A percentile compares a stretch with the other conserved stretches of the same genome.
These are phyloP conservation scores for Solanum pinnatisectum DNA, from an alignment of 257 asterid genomes.

Conservation along the genomic window DNA sequence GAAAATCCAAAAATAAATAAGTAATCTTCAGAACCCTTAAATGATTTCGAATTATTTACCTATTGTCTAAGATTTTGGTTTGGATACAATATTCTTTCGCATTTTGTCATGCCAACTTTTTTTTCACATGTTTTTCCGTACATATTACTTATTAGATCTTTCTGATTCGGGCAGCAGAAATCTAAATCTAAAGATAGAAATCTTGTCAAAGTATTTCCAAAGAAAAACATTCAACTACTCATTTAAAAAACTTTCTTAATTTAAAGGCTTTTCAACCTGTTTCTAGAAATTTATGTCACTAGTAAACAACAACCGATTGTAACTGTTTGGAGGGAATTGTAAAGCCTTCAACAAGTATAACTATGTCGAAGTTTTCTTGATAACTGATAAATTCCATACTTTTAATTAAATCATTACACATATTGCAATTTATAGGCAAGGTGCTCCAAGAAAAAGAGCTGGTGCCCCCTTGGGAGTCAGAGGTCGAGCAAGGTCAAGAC, in stretches of 20 bases:
- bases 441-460: constrained; percentile 69
- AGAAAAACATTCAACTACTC: background rate
- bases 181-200: background rate
- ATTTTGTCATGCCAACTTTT: background rate
- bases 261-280: background rate
- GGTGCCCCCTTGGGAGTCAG: constrained; percentile 69
- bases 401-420: background rate
- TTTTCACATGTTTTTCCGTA: background rate
- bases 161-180: background rate
- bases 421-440: constrained; percentile 40
- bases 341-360: background rate
- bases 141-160: background rate
- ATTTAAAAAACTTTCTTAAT: background rate
- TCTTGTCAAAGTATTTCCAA: background rate
- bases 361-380: background rate
- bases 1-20: background rate
- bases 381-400: background rate
- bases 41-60: background rate
- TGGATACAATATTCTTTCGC: background rate
- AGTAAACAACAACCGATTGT: background rate
- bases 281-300: background rate
- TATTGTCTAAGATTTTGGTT: background rate
- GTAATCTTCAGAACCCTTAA: background rate
- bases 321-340: background rate
- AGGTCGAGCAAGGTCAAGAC: constrained; percentile 66